Conservation (phyloP, 192 early-diverging fungal genomes). For the Linnemannia zychae region DNA sequence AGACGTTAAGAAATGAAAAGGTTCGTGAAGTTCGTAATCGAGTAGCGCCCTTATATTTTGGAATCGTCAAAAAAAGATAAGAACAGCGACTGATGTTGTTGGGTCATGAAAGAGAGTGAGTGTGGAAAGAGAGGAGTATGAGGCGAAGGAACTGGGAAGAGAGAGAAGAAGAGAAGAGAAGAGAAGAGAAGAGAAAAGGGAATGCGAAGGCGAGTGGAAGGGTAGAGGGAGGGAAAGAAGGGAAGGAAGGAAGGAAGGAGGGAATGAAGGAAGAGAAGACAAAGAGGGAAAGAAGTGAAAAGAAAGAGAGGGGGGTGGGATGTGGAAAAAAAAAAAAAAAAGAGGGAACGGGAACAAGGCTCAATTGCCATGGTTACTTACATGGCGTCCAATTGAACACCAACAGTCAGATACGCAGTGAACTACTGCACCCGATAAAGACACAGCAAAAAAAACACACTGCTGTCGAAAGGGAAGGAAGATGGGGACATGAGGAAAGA, state of each 20-base stretch:
- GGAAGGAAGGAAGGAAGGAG: background rate
- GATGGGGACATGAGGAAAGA: background rate
- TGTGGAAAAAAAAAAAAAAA: background rate
- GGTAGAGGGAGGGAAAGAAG: background rate
- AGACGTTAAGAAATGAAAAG: conserved; percentile 19
- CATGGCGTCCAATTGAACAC: background rate
- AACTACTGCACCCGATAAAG: background rate
- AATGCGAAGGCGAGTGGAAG: background rate
- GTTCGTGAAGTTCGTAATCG: conserved; percentile 31
- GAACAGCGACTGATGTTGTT: background rate
- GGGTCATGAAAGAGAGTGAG: conserved; percentile 4
- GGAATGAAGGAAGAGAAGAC: background rate
- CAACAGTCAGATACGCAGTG: background rate
- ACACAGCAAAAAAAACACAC: background rate
- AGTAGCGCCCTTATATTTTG: conserved; percentile 25
- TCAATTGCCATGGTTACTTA: no score
- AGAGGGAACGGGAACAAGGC: background rate
- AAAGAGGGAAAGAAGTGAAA: background rate
- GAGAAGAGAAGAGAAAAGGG: background rate
- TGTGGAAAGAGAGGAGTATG: no score
- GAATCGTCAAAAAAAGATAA: conserved; percentile 25
- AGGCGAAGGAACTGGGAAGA: background rate
- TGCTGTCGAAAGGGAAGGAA: background rate
- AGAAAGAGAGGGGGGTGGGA: background rate
- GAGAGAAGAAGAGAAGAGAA: background rate